Conservation (phyloP, 352 stramenopile genomes). For the Phytopythium boreale region DNA sequence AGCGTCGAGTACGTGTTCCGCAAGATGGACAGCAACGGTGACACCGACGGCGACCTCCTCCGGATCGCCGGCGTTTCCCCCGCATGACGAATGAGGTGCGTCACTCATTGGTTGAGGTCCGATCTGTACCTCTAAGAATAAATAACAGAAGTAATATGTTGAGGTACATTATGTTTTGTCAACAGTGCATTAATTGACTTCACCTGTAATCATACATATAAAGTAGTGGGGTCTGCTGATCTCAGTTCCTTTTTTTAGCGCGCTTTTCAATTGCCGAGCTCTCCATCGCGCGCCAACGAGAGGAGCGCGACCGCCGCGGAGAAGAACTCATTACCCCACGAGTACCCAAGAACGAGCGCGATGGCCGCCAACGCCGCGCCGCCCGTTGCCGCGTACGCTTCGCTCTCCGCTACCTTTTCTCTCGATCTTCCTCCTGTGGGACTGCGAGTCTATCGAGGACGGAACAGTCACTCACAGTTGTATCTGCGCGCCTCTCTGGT, state of each 20-base stretch:
- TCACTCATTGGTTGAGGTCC: too few relatives aligned
- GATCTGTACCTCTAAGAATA: background rate
- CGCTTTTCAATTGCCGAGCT: background rate
- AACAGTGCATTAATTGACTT: too few relatives aligned
- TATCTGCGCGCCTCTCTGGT: background rate
- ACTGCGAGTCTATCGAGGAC: background rate
- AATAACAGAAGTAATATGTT: background rate
- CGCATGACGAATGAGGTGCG: background rate
- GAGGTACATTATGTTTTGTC: background rate
- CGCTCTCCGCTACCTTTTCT: background rate
- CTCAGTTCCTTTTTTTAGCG: constrained; percentile 2
- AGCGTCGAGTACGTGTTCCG: constrained; percentile 47
- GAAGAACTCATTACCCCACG: background rate
- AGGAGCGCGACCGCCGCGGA: background rate
- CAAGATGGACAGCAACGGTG: constrained; percentile 4
- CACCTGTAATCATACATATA: background rate
- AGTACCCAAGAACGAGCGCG: background rate
- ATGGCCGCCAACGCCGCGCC: constrained; percentile 8
- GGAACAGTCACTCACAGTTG: background rate
- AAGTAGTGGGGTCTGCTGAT: background rate
- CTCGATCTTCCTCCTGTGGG: background rate
- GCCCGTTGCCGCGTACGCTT: constrained; percentile 6
- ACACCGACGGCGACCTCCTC: constrained; percentile 9
- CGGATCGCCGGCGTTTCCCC: background rate
- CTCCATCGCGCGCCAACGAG: background rate